Evolutionary conservation across 768 basidiomycete genomes (phyloP), one percentile per base, ranked within the genome.

Genomic region (Lentinula guzmanii): DNA sequence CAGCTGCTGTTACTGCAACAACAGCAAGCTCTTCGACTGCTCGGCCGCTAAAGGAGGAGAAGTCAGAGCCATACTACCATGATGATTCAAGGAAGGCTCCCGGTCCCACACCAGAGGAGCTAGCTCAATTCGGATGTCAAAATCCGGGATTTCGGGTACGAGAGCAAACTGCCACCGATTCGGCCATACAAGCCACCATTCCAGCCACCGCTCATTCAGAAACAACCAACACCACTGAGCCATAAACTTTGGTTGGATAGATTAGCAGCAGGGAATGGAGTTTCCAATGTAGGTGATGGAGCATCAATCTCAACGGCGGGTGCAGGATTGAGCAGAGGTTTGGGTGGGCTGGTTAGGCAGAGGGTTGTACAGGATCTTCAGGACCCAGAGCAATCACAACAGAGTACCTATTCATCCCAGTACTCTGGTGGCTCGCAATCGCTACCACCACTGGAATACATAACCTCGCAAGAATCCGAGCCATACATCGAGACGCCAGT

Each of bases 91-190:
- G 41, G 34, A 11, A n/a, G 6, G 43, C 45, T 10, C 16, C 48
- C 8, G 46, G 57, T 35, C 62, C 62, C 4, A 3, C 58, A 15
- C 18, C 18, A 3, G 62, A 60, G 42, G 58, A 60, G 15, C 52
- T 60, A 5, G 39, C 39, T 5, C 31, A 21, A 18, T 41, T 60
- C 3, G 58, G 62, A 1, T n/a, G 53, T 63, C 8, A 63, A 63
- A 37, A 76, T 82, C 56, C 75, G 79, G 67, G 81, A 90, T 73
- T 90, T 86, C 77, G 86, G 83, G 15, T 87, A 85, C 73, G 55
- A 56, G 37, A 86, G 78, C 72, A 84, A 74, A 31, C 73, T 89
- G 51, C 86, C 87, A 1, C 84, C 85, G 8, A 78, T 90, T 43
- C 75, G 74, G 33, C 77, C 85, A 2, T 80, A 83, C 28, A 13